Base-by-base conservation (phyloP, 176 grass and related monocot genomes). In the Chrysopogon serrulatus region DNA sequence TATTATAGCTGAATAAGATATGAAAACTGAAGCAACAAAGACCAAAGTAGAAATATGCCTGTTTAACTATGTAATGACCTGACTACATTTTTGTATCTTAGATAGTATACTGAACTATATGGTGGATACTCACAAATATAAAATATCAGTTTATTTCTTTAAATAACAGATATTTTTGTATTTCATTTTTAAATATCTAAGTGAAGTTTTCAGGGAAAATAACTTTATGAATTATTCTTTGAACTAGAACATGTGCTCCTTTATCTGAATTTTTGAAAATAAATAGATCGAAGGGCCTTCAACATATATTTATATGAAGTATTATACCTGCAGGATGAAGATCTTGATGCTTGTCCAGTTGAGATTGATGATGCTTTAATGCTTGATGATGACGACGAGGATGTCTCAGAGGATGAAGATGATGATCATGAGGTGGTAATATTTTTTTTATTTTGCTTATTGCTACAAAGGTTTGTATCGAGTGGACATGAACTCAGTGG, bases 381-480 rank as follows among this genome's bases (percentile, higher is more conserved):
- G 92, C 83, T 97, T 89, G 95, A 90, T 31, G 95, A 94, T 4
- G 91, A 90, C 1, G 94, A 97, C 0, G 94, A 92, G 80, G 95
- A 94, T 85, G 65, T 89, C 36, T 92, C 92, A 5, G 94, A 94
- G 34, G 95, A 97, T 72, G 94, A 97, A 64, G 94, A 94, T 80
- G 90, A 89, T 85, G 88, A 97, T 62, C 77, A 92, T 39, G 94
- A 94, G 73, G 86, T 71, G 43, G 14, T 72, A 9, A 40, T 76
- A 71, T 26, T 33, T 13, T 24, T 30, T 83, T 32, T 51, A 32
- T 63, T 42, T 53, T 65, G 8, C 16, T 88, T 30, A 31, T 34
- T 48, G 45, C 3, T 31, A 31, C 9, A 30, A 24, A 31, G 44
- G 35, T 26, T 71, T 37, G 47, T n/a, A 56, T 62, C 69, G 19